Conservation (phyloP, 2,329 filamentous ascomycete species). For the Xylariaceae sp. region DNA sequence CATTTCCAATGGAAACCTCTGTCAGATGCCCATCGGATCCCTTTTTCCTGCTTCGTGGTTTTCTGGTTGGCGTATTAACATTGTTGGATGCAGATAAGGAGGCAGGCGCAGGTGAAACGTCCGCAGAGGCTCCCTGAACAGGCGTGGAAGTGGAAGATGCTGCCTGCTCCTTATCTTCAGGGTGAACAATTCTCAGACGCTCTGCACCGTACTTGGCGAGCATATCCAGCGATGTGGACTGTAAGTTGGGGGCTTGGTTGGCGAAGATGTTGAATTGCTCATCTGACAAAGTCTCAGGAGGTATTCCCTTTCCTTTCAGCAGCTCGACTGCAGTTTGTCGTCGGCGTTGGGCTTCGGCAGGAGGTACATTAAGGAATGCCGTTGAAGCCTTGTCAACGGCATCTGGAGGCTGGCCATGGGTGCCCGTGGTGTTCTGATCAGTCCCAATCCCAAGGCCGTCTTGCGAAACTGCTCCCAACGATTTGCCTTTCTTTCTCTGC, state of each 20-base stretch:
- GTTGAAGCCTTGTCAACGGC: slow-evolving; percentile 21
- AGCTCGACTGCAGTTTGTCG: slow-evolving; percentile 48
- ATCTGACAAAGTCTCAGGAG: slow-evolving; percentile 48
- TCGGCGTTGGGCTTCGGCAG: slow-evolving; percentile 50
- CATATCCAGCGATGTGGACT: slow-evolving; percentile 55
- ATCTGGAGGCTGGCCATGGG: slow-evolving; percentile 13
- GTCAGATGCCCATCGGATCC: slow-evolving; percentile 18
- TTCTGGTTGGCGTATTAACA: slow-evolving; percentile 27
- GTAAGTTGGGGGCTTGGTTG: slow-evolving; percentile 56
- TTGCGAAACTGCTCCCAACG: slow-evolving; percentile 19
- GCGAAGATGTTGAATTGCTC: slow-evolving; percentile 60
- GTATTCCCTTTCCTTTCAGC: slow-evolving; percentile 46
- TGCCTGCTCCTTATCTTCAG: slow-evolving; percentile 36
- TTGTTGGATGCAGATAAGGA: slow-evolving; percentile 11
- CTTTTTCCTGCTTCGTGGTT: slow-evolving; percentile 27
- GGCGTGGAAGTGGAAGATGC: slow-evolving; percentile 29
- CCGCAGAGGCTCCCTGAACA: slow-evolving; percentile 15
- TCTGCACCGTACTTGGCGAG: slow-evolving; percentile 57
- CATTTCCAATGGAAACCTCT: slow-evolving; percentile 24
- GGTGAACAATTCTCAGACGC: slow-evolving; percentile 55
- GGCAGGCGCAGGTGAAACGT: slow-evolving; percentile 14
- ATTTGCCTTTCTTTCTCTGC: slow-evolving; percentile 28
- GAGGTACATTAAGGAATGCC: slow-evolving; percentile 40
- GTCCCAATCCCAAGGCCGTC: slow-evolving; percentile 3
- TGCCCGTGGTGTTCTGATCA: slow-evolving; percentile 6